Evolutionary conservation across 306 rosid species (phyloP), one percentile per base, ranked within the genome.

Genomic region (Senna tora): DNA sequence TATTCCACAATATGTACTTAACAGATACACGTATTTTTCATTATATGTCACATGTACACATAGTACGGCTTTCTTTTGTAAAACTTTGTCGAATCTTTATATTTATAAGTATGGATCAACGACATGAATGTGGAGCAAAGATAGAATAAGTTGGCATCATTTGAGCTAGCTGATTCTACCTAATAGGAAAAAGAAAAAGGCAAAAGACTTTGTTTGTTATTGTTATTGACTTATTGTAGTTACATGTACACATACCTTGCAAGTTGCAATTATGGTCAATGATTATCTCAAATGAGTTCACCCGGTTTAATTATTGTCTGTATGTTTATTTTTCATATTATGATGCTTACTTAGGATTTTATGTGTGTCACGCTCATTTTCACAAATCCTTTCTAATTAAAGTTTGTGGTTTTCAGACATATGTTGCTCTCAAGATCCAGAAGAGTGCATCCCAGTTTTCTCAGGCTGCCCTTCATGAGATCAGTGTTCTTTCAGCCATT

Each of bases 401-500:
- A 39, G 20, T 63, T 77, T 71, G 7, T 62, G 30, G 28, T 67
- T 73, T 39, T 79, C 84, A 94, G 98, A 69, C 51, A 14, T 94
- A 80, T 70, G 97, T 94, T 79, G 97, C 98, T 67, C 96, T 94
- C 64, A 94, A 94, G 89, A 91, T 94, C 75, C 98, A 94, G 87
- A 94, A 94, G 83, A 94, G 98, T 74, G 98, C 97, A 4, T 86
- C 96, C 5, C 97, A 87, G 42, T 94, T 94, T 91, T 88, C 87
- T 72, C 84, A 94, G 73, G 96, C 98, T 14, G 98, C 98, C 55
- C 88, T 87, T 81, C 98, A 91, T 73, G 98, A 94, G 88, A 94
- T 94, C 19, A 81, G 80, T 47, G 69, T 94, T 76, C 98, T 94
- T 83, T 85, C 94, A 11, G 78, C 88, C 63, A 72, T 91, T 82